These are phyloP conservation scores for Austroboletus eburneus DNA, from an alignment of 768 basidiomycete genomes.

Conservation along the genomic window DNA sequence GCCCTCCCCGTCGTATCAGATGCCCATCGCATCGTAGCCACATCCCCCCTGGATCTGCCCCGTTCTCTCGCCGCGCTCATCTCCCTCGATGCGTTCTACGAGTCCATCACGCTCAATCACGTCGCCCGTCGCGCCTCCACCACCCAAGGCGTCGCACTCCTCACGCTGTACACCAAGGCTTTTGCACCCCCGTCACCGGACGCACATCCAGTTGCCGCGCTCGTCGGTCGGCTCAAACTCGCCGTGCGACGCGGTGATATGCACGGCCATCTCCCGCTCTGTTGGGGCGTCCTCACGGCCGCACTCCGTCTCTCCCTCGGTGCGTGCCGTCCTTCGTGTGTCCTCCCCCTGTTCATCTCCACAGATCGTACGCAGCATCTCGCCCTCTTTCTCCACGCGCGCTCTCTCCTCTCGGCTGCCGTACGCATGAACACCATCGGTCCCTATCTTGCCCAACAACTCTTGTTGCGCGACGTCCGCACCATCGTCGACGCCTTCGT, in stretches of 20 bases:
- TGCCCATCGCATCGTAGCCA: slow-evolving; percentile 49
- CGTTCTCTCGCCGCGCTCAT: slow-evolving; percentile 41
- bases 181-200: slow-evolving; percentile 53
- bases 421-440: slow-evolving; percentile 90
- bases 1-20: slow-evolving; percentile 79
- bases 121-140: slow-evolving; percentile 83
- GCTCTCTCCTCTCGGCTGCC: slow-evolving; percentile 85
- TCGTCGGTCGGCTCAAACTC: slow-evolving; percentile 70
- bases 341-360: slow-evolving; percentile 3
- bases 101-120: slow-evolving; percentile 86
- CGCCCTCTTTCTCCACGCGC: slow-evolving; percentile 89
- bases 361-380: slow-evolving; percentile 81
- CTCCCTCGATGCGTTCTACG: slow-evolving; percentile 72
- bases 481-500: slow-evolving; percentile 59
- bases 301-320: slow-evolving; percentile 72
- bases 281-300: slow-evolving; percentile 85
- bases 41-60: slow-evolving; percentile 10
- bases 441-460: slow-evolving; percentile 88
- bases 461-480: slow-evolving; percentile 71
- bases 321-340: slow-evolving; percentile 27
- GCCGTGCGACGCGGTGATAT: slow-evolving; percentile 58
- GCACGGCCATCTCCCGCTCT: slow-evolving; percentile 82
- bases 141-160: slow-evolving; percentile 87
- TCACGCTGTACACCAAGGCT: slow-evolving; percentile 83
- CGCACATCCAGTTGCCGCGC: slow-evolving; percentile 11